Evolutionary conservation across 805 yeast genomes (phyloP), one percentile per base, ranked within the genome.

Genomic region (Metschnikowia gruessii): DNA sequence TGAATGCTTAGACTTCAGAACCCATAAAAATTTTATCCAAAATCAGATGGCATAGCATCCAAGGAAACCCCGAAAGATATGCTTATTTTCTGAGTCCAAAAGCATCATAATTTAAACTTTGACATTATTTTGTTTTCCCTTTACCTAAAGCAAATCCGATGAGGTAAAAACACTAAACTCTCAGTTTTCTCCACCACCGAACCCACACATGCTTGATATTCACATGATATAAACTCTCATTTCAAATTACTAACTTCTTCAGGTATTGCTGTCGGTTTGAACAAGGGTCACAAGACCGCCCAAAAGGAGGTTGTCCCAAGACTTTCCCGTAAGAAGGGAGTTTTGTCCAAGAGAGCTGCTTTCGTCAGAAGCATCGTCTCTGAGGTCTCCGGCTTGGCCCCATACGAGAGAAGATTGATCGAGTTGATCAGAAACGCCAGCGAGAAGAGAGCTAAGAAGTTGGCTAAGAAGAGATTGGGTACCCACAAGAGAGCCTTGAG

Each of bases 391-490:
- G 99, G 99, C 75, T 83, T 94, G 72, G 97, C 99, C 62, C 99
- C 99, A 79, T 94, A 94, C 79, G 99, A 94, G 83, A 91, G 97
- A 84, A 91, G 99, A 82, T 85, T 94, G 75, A 87, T 95, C 70
- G 99, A 94, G 82, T 84, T 94, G 80, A 83, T 94, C 86, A 94
- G 99, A 85, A 94, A 95, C 82, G 91, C 97, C 75, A 96, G 97
- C 85, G 99, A 94, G 82, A 94, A 94, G 95, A 94, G 98, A 83
- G 99, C 99, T 65, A 88, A 94, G 89, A 94, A 94, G 90, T 90
- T 94, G 73, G 97, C 98, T 63, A 94, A 94, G 94, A 94, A 88
- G 96, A 92, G 94, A 88, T 88, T 94, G 73, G 99, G 99, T 81
- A 89, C 99, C 68, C 95, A 92, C 86, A 85, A 83, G 82, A 95